Evolutionary conservation across 2,329 filamentous ascomycete genomes (phyloP), one percentile per base, ranked within the genome.

Genomic region (Sarocladiaceae sp.): DNA sequence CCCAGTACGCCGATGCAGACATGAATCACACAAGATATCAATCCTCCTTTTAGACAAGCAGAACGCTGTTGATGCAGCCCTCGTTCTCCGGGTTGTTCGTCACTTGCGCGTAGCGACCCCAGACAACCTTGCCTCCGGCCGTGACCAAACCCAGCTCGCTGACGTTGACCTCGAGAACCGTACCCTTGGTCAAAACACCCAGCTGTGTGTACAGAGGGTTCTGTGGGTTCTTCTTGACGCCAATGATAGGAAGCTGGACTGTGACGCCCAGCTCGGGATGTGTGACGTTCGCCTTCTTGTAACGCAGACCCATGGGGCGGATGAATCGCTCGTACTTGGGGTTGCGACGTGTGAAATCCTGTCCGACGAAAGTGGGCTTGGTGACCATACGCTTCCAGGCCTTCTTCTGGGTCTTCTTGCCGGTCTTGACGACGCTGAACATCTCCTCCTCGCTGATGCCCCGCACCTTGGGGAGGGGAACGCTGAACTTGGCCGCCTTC

Each of bases 391-490:
- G 72, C 74, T 88, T 88, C 86, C 86, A 81, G 53, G 78, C 78
- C 79, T 94, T 95, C 82, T 95, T 91, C 53, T 85, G 79, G 2
- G 86, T 90, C 79, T 96, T 97, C 82, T 95, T 95, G 62, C 94
- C 93, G 28, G 93, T 97, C 75, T 91, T 91, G 64, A 97, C 84
- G 13, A 96, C 92, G 73, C 90, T 93, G 78, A 97, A 97, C 87
- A 97, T 93, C 76, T 96, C 93, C 78, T 96, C 90, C 75, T 97
- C 93, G 59, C 83, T 85, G 61, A 97, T 97, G 54, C 69, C 93
- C 64, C 89, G 83, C 40, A 97, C 94, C 74, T 96, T 97, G 31
- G 94, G 94, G 64, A 99, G 71, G 2, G 94, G 94, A 35, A 97
- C 94, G 28, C 81, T 82, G 68, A 97, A 97, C 66, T 93, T 89